Base-by-base conservation (phyloP, 2,329 filamentous ascomycete species). In the Pseudodiploospora longispora region DNA sequence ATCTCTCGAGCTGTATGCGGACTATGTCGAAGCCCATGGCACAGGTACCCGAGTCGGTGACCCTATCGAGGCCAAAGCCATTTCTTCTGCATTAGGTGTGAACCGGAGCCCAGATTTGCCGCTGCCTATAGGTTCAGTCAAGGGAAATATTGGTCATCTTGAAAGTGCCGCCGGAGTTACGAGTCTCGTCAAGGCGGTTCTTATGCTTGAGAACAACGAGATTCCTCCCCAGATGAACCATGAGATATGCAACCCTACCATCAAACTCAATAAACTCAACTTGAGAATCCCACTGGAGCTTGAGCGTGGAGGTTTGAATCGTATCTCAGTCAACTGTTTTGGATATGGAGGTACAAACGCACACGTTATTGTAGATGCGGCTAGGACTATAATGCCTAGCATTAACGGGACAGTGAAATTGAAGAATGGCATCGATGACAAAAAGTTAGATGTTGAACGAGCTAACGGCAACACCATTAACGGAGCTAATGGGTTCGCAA, bases 281-380 rank as follows among this genome's bases (percentile, higher is more conserved):
- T 27, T 49, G 6, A 47, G 47, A 30, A 47, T 48, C 42, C 47
- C 34, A 19, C n/a, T 37, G 33, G 32, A 44, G 65, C 66, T 65
- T 0, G 33, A 52, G 2, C 30, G 30, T 28, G 30, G 51, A 2
- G 65, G 65, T 6, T 52, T 64, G 4, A 59, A 67, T 1, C 64
- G 70, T 10, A 65, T 61, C 10, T 66, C 63, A 39, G 59, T 74
- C 40, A 72, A 72, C 54, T 67, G 61, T 33, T 74, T 74, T 48
- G 70, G 71, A 1, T 73, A 66, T 50, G 71, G 71, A 6, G 71
- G 71, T 32, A 69, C 67, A 2, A 72, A 72, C 37, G 64, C 60
- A 1, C 70, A 74, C 43, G 55, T 64, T 3, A 62, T 72, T 12
- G 40, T 73, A 6, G 68, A 72, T 8, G 47, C 44, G 33, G 47